A percentile compares a stretch with the other conserved stretches of the same genome.
phyloP scores from a whole-genome alignment of 208 protist genomes.

The Trypanosoma boissoni region DNA sequence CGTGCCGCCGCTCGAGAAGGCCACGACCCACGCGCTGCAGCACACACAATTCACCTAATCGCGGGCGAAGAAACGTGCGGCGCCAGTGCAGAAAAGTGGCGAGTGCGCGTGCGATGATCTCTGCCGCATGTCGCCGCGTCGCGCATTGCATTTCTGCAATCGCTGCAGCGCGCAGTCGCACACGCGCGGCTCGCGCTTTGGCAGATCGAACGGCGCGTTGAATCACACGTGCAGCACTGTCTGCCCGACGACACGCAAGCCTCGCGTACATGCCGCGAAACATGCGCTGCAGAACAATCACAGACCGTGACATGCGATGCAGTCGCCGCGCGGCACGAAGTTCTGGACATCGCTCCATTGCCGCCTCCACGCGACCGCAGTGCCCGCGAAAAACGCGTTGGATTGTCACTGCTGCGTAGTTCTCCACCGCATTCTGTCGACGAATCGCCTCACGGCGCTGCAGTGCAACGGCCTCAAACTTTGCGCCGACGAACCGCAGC shows the following conservation, averaged over 20 bases:
- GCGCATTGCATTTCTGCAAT: neutral
- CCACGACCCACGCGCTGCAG: slow-evolving; percentile 29
- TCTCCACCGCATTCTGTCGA: slow-evolving; percentile 28
- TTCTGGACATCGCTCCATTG: slow-evolving; percentile 40
- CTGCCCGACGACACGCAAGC: slow-evolving; percentile 8
- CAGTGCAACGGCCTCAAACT: slow-evolving; percentile 49
- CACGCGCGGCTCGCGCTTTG: slow-evolving; percentile 5
- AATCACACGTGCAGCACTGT: slow-evolving; percentile 26
- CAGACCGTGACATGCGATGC: slow-evolving; percentile 17
- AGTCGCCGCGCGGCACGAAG: slow-evolving; percentile 17
- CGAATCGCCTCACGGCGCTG: slow-evolving; percentile 51
- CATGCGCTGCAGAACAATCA: slow-evolving; percentile 31
- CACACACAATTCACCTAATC: slow-evolving; percentile 7
- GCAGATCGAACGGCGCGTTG: slow-evolving; percentile 44
- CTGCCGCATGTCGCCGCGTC: slow-evolving; percentile 13
- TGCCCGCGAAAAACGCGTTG: slow-evolving; percentile 37
- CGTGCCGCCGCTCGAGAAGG: slow-evolving; percentile 8
- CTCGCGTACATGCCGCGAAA: slow-evolving; percentile 33
- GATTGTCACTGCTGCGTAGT: slow-evolving; percentile 30
- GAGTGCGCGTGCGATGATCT: slow-evolving; percentile 22
- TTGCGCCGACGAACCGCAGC: slow-evolving; percentile 53
- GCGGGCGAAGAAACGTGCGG: slow-evolving; percentile 14
- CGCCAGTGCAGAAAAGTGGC: slow-evolving; percentile 7
- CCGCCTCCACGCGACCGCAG: slow-evolving; percentile 21
- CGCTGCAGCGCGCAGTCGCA: slow-evolving; percentile 11